Evolutionary conservation across 208 protist species (phyloP), one percentile per base, ranked within the genome.

Genomic region (Wallacemonas sp.): DNA sequence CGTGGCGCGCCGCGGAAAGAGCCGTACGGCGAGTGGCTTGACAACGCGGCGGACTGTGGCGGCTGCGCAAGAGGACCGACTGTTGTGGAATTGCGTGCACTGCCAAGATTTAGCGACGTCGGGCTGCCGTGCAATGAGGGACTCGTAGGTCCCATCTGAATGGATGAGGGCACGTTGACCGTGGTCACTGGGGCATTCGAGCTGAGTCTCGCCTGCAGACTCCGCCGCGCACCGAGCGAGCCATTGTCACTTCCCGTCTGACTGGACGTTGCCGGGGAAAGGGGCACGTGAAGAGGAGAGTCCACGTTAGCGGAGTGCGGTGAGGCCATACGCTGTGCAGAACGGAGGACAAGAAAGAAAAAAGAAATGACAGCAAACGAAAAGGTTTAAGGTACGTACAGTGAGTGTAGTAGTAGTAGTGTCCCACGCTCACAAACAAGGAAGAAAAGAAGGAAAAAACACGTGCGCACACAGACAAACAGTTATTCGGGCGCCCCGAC

Each of bases 401-500:
- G n/a, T n/a, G n/a, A n/a, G n/a, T n/a, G n/a, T n/a, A n/a, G n/a
- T n/a, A n/a, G n/a, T n/a, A n/a, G n/a, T n/a, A n/a, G n/a, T n/a
- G n/a, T n/a, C n/a, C n/a, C n/a, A n/a, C n/a, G n/a, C n/a, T n/a
- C n/a, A n/a, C n/a, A n/a, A n/a, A n/a, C n/a, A n/a, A n/a, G n/a
- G n/a, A 54, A 22, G 41, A 42, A 29, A 29, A 33, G 26, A 37
- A 60, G 52, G 38, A 63, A 44, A 64, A 69, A 45, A 58, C 6
- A 33, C n/a, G 5, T 22, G 22, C 8, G 30, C 34, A 24, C 2
- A 41, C 45, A 24, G 1, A 60, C 2, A 46, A 24, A 32, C 21
- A 64, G 30, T n/a, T n/a, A n/a, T n/a, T n/a, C n/a, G n/a, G n/a
- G n/a, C n/a, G n/a, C n/a, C n/a, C n/a, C n/a, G n/a, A n/a, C n/a